Conservation (phyloP, 2,329 filamentous ascomycete genomes). For the Trichoderma polysporum region DNA sequence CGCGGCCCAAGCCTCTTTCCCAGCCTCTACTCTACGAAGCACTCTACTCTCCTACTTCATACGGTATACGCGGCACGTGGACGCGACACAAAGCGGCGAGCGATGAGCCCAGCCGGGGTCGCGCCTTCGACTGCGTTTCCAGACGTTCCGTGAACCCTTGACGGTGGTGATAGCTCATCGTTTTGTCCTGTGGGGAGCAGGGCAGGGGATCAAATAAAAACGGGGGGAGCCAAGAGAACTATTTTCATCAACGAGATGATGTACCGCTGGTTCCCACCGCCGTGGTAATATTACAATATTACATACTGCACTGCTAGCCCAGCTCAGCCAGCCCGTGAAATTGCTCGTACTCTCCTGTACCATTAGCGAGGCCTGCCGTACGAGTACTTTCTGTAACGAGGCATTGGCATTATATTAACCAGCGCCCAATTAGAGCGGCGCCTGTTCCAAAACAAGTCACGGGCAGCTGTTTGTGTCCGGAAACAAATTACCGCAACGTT, state of each 20-base stretch:
- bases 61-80: constrained; percentile 11
- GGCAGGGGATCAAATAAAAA: neutral
- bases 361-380: neutral
- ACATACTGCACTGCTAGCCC: too few species aligned
- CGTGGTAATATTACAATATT: neutral
- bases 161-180: neutral
- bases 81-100: constrained; percentile 16
- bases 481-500: constrained; percentile 6
- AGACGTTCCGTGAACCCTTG: constrained; percentile 15
- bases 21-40: neutral
- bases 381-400: constrained; percentile 14
- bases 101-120: neutral
- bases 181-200: neutral
- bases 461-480: neutral
- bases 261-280: neutral
- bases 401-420: neutral
- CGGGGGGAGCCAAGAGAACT: neutral
- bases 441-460: neutral
- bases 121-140: constrained; percentile 16
- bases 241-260: constrained; percentile 9
- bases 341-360: constrained; percentile 13
- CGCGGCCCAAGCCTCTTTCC: neutral
- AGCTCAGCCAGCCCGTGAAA: neutral
- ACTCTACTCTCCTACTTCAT: neutral
- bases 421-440: neutral